Base-by-base conservation (phyloP, 1,284 basidiomycete genomes). In the Trametes hirsuta region DNA sequence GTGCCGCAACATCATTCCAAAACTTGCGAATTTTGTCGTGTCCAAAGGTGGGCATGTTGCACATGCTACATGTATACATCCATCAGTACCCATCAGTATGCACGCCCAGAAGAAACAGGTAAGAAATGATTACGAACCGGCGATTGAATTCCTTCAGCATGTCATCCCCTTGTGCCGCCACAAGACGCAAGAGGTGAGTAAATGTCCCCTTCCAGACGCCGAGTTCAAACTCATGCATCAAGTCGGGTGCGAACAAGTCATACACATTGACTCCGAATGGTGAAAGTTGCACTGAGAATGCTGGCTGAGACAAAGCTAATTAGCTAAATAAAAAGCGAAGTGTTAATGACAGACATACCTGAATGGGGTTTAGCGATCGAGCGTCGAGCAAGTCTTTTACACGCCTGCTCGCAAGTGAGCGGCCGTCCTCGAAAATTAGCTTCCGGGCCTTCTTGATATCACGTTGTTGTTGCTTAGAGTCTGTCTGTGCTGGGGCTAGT, bases 161-260 rank as follows among this genome's bases (percentile, higher is more conserved):
- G 1, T 22, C 44, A 12, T 59, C 51, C 0, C 47, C 47, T 3
- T 55, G 60, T 0, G 50, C 45, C 5, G 42, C 52, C 1, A 62
- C 52, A 1, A 62, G n/a, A 0, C 52, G 44, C 21, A 61, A 25
- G 30, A 69, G 57, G 18, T 69, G 68, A 0, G 41, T 56, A 24
- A 66, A 67, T 0, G 53, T 54, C 0, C 44, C 55, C 51, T 68
- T 77, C 76, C 77, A 79, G 0, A 75, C 68, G 1, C 77, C 77
- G 0, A 78, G 62, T 55, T 78, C 75, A 36, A 75, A 67, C 56
- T 79, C 73, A 52, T 79, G 77, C 59, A 79, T 45, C 8, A 77
- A 15, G 57, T 79, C 77, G 0, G 72, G 68, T 0, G 71, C 68
- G 1, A 80, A 65, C 40, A 76, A 63, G 1, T 25, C 53, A 47